Evolutionary conservation across 2,329 filamentous ascomycete species (phyloP).

Genomic region (Aspergillus quadricinctus): DNA sequence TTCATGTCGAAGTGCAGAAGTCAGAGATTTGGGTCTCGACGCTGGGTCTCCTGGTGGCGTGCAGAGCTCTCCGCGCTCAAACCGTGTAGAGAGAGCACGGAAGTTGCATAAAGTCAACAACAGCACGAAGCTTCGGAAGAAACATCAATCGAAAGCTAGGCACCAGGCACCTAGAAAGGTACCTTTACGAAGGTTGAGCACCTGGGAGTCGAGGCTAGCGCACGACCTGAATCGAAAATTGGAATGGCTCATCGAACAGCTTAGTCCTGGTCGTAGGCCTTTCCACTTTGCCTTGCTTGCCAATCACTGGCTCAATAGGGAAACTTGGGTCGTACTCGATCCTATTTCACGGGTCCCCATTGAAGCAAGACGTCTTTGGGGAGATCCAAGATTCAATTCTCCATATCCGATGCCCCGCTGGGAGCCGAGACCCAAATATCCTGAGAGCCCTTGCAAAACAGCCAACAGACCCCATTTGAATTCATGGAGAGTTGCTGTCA

Average conservation of each 20-base stretch:
- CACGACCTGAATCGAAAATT: constrained; percentile 34
- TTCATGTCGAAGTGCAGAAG: background rate
- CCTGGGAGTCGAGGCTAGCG: constrained; percentile 35
- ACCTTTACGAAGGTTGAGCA: constrained; percentile 18
- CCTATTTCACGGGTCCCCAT: constrained; percentile 33
- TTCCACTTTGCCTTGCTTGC: constrained; percentile 38
- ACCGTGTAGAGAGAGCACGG: background rate
- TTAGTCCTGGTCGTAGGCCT: constrained; percentile 36
- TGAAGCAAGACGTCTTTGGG: constrained; percentile 27
- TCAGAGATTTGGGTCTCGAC: background rate
- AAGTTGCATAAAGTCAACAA: background rate
- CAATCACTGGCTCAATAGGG: constrained; percentile 41
- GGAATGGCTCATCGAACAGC: constrained; percentile 35
- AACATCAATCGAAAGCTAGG: background rate
- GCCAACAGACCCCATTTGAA: constrained; percentile 29
- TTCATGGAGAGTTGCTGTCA: constrained; percentile 39
- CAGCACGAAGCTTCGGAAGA: background rate
- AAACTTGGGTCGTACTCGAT: constrained; percentile 38
- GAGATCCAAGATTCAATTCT: constrained; percentile 34
- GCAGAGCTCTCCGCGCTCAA: background rate
- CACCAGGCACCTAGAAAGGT: background rate
- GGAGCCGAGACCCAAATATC: constrained; percentile 25
- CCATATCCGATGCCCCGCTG: constrained; percentile 22
- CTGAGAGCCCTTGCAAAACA: constrained; percentile 12
- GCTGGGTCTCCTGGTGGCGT: background rate